Conservation (phyloP, 2,329 filamentous ascomycete species). For the Corinectria fuckeliana region DNA sequence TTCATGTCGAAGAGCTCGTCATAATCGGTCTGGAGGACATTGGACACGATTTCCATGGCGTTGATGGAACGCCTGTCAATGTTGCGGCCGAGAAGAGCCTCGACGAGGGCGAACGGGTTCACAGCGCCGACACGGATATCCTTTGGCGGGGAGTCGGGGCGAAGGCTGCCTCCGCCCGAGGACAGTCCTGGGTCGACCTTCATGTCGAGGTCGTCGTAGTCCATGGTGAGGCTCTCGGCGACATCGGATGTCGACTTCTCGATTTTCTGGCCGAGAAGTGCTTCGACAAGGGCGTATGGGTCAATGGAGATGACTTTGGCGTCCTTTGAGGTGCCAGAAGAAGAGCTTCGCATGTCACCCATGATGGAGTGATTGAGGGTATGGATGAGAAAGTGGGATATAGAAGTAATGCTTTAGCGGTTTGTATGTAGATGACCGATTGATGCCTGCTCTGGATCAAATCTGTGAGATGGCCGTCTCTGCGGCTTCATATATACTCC, state of each 20-base stretch:
- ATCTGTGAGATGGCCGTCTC: background rate
- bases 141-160: slow-evolving; percentile 47
- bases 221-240: slow-evolving; percentile 38
- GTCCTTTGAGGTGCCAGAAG: slow-evolving; percentile 12
- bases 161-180: slow-evolving; percentile 12
- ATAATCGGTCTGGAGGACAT: slow-evolving; percentile 54
- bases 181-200: slow-evolving; percentile 20
- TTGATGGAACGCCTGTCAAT: slow-evolving; percentile 46
- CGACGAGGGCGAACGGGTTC: slow-evolving; percentile 54
- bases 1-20: slow-evolving; percentile 56
- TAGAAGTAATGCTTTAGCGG: background rate
- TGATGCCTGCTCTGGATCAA: background rate
- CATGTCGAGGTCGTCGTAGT: slow-evolving; percentile 46
- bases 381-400: background rate
- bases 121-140: slow-evolving; percentile 48
- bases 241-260: slow-evolving; percentile 32
- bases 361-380: slow-evolving; percentile 13
- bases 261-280: slow-evolving; percentile 45
- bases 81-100: slow-evolving; percentile 50
- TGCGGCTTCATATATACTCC: background rate
- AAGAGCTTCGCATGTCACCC: slow-evolving; percentile 25
- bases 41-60: slow-evolving; percentile 46
- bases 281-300: slow-evolving; percentile 47
- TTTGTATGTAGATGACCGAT: background rate
- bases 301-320: slow-evolving; percentile 38